phyloP scores from a whole-genome alignment of 2,329 filamentous ascomycete genomes.

The Tympanopsis confertula region DNA sequence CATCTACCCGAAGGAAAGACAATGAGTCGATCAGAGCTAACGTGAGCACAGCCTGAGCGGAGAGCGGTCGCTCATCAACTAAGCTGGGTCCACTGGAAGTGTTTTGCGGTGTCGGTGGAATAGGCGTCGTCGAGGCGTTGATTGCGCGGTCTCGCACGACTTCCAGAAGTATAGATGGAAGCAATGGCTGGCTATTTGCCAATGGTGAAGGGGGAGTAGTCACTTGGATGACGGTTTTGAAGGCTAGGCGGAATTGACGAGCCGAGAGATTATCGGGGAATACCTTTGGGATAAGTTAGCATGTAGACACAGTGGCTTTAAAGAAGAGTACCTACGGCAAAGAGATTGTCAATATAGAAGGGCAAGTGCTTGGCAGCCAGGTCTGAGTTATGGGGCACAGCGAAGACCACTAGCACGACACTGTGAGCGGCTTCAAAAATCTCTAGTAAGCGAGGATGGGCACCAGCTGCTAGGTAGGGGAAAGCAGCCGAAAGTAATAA shows the following conservation, averaged over 20 bases:
- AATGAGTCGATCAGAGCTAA: slow-evolving; percentile 56
- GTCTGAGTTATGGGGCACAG: slow-evolving; percentile 49
- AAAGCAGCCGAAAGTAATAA: slow-evolving; percentile 48
- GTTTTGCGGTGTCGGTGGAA: slow-evolving; percentile 13
- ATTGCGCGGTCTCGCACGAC: slow-evolving; percentile 48
- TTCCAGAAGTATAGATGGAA: slow-evolving; percentile 54
- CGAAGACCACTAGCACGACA: slow-evolving; percentile 57
- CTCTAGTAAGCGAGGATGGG: slow-evolving; percentile 43
- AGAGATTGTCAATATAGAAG: slow-evolving; percentile 58
- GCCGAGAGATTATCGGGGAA: slow-evolving; percentile 56
- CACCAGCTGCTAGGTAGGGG: slow-evolving; percentile 52
- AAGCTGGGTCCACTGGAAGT: slow-evolving; percentile 12
- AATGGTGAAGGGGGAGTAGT: slow-evolving; percentile 53
- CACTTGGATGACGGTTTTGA: slow-evolving; percentile 56
- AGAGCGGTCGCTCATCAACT: slow-evolving; percentile 22
- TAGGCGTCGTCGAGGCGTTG: slow-evolving; percentile 33
- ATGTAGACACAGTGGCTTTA: neutral
- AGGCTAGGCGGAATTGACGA: slow-evolving; percentile 59
- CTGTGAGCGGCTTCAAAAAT: slow-evolving; percentile 66
- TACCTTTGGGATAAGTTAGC: slow-evolving; percentile 20
- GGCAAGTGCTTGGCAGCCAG: slow-evolving; percentile 50
- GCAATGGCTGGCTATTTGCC: slow-evolving; percentile 46
- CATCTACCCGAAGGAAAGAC: slow-evolving; percentile 42
- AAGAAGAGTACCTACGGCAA: slow-evolving; percentile 18
- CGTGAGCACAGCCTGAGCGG: slow-evolving; percentile 50